phyloP scores from a whole-genome alignment of 1,139 yeast species.

The Kazachstania sp. region DNA sequence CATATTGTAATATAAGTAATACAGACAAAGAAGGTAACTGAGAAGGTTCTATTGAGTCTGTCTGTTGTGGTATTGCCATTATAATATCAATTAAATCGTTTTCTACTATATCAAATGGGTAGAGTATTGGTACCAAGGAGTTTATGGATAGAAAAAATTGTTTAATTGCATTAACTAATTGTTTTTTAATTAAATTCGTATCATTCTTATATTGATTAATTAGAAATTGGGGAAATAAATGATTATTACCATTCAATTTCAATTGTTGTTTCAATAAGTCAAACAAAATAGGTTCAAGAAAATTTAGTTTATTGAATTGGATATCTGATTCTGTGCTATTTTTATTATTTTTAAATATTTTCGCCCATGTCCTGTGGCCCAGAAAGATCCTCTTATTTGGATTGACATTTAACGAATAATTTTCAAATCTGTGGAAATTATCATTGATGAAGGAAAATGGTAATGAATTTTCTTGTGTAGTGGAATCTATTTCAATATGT shows the following conservation, averaged over 20 bases:
- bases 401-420: slow-evolving; percentile 14
- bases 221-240: slow-evolving; percentile 19
- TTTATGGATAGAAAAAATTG: slow-evolving; percentile 20
- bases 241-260: slow-evolving; percentile 14
- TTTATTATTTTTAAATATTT: slow-evolving; percentile 6
- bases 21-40: not conserved
- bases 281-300: slow-evolving; percentile 1
- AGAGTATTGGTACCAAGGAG: slow-evolving; percentile 23
- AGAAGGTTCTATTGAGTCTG: not conserved
- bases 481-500: not conserved
- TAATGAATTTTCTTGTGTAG: not conserved
- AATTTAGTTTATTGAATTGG: not conserved
- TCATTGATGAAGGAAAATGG: slow-evolving; percentile 24
- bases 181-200: slow-evolving; percentile 9
- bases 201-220: slow-evolving; percentile 17
- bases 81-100: slow-evolving; percentile 4
- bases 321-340: not conserved
- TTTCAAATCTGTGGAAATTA: slow-evolving; percentile 22
- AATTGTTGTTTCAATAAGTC: slow-evolving; percentile 4
- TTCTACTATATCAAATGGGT: slow-evolving; percentile 13
- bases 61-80: not conserved
- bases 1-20: slow-evolving; percentile 16
- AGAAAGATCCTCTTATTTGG: slow-evolving; percentile 7
- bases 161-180: slow-evolving; percentile 11
- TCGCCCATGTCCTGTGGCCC: slow-evolving; percentile 25